Evolutionary conservation across 148 eudicot genomes (phyloP), one percentile per base, ranked within the genome.

Genomic region (Vaccinium darrowii): DNA sequence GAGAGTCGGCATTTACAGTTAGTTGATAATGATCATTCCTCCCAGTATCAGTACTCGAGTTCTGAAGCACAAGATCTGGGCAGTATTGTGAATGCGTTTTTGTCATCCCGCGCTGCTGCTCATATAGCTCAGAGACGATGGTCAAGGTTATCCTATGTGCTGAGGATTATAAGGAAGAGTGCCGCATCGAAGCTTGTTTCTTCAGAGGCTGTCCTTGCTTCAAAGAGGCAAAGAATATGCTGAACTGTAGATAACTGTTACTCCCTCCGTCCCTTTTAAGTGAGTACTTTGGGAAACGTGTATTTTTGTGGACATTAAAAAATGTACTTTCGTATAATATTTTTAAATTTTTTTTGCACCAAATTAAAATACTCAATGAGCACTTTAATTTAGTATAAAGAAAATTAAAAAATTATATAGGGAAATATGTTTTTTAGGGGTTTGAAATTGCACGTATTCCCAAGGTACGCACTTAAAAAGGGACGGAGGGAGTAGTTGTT

Each of bases 151-250:
- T 75, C 9, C 9, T 5, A 11, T 43, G 78, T 75, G 23, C 78
- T 75, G 53, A 75, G 78, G 49, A 43, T 52, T 6, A 47, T 5
- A 47, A 75, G 53, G 78, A 75, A 74, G 78, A 39, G 39, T 39
- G 78, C 50, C 4, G 49, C 78, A 16, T 36, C 39, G 25, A 74
- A 75, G 52, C 1, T 75, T 75, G 78, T 43, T 75, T 75, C 78
- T 43, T 47, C 78, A 8, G 78, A 43, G 19, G 49, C 23, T 1
- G 49, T 18, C 12, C 78, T 18, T 75, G 78, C 78, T 75, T 36
- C 78, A 18, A 75, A 75, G 49, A 75, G 51, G 78, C 51, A 27
- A 18, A 75, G 51, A 75, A 75, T 75, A 27, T 75, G 19, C 53
- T 69, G 25, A 75, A 75, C 8, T 2, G 43, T 72, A 30, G 19